Conservation (phyloP, 1,284 basidiomycete species). For the Taiwanofungus camphoratus region DNA sequence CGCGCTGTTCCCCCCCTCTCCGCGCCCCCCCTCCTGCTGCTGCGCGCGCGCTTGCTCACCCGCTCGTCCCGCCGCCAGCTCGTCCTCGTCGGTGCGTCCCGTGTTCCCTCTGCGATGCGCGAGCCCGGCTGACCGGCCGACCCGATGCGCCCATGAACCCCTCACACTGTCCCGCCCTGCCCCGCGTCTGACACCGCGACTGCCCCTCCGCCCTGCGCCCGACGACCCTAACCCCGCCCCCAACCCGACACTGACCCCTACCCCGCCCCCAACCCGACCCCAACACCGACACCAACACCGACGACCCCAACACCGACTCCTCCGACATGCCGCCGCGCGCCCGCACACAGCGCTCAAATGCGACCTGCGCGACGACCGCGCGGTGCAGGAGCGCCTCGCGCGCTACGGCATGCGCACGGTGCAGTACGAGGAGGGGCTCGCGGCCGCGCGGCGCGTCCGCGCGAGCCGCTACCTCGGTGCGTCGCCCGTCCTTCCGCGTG, state of each 20-base stretch:
- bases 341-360: conserved; percentile 78
- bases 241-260: too few species aligned
- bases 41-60: conserved; percentile 8
- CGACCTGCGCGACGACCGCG: conserved; percentile 80
- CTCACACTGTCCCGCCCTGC: not conserved
- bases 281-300: too few species aligned
- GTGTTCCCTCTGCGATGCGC: conserved; percentile 6
- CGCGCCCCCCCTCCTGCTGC: conserved; percentile 5
- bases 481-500: conserved; percentile 23
- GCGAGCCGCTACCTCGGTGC: conserved; percentile 87
- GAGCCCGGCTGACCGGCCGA: not conserved
- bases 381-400: conserved; percentile 61
- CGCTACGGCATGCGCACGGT: conserved; percentile 66
- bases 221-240: too few species aligned
- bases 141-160: not conserved
- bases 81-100: conserved; percentile 60
- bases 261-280: too few species aligned
- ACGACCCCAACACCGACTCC: too few species aligned
- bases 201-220: too few species aligned
- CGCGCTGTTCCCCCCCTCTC: conserved; percentile 6
- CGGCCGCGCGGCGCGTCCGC: conserved; percentile 84
- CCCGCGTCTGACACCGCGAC: conserved; percentile 1
- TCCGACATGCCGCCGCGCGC: too few species aligned
- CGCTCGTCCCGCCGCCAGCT: conserved; percentile 41
- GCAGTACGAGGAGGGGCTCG: conserved; percentile 86